These are phyloP conservation scores for Hypholoma fasciculare DNA, from an alignment of 768 basidiomycete genomes.

Conservation along the genomic window DNA sequence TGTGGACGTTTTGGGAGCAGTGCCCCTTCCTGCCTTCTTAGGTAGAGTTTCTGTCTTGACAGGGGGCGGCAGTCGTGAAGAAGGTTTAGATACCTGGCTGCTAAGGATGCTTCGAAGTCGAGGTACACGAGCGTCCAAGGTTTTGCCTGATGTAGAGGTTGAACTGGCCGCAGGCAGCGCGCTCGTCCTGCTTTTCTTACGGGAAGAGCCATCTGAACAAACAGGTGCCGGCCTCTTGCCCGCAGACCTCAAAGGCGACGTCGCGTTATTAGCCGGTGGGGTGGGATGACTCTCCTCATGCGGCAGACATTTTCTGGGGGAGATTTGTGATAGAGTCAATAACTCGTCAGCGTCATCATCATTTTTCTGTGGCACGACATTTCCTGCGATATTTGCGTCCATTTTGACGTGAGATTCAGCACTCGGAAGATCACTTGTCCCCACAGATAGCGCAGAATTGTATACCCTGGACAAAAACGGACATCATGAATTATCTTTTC, in stretches of 20 bases:
- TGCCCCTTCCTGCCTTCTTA: conserved; percentile 4
- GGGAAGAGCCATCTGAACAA: conserved; percentile 5
- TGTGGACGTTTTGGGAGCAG: conserved; percentile 1
- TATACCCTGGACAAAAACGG: conserved; percentile 14
- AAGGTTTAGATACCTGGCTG: background rate
- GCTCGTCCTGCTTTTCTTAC: conserved; percentile 16
- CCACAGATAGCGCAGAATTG: background rate
- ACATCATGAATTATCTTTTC: background rate
- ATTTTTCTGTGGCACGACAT: background rate
- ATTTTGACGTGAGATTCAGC: background rate
- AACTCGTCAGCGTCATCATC: conserved; percentile 10
- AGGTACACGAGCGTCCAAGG: background rate
- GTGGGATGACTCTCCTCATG: conserved; percentile 8
- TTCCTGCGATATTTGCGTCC: background rate
- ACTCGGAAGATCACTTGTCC: background rate
- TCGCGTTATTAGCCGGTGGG: conserved; percentile 20
- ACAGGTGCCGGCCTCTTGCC: conserved; percentile 47
- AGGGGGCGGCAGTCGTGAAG: conserved; percentile 2
- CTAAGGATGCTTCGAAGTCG: conserved; percentile 1
- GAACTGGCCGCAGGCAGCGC: background rate
- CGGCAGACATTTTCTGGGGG: conserved; percentile 18
- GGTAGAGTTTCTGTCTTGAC: conserved; percentile 6
- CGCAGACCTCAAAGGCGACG: conserved; percentile 41
- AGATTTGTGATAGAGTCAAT: conserved; percentile 23
- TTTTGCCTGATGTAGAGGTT: background rate